These are phyloP conservation scores for Phaffomyces thermotolerans DNA, from an alignment of 805 yeast species.

Conservation along the genomic window DNA sequence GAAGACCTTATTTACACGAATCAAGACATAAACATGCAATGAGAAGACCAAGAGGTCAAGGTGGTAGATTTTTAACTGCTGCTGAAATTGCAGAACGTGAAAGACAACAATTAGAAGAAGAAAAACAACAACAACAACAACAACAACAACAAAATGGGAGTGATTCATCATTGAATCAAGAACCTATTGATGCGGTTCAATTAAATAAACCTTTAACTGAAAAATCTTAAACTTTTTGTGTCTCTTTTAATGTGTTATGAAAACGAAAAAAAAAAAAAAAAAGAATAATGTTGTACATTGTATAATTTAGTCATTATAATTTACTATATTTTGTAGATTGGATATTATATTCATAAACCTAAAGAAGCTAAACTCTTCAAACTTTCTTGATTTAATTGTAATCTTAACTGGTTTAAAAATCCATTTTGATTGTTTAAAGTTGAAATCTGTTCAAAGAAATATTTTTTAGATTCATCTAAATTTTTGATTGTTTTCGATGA, in stretches of 20 bases:
- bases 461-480: constrained; percentile 14
- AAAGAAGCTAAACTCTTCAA: constrained; percentile 10
- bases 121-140: not conserved
- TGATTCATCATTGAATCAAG: not conserved
- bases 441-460: constrained; percentile 15
- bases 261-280: too few relatives aligned
- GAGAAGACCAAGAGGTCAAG: constrained; percentile 99
- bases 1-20: constrained; percentile 93
- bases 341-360: constrained; percentile 10
- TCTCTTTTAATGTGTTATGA: constrained; percentile 1
- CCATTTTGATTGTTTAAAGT: constrained; percentile 16
- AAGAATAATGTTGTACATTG: too few relatives aligned
- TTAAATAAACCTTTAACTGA: not conserved
- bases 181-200: too few relatives aligned
- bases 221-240: not conserved
- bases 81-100: constrained; percentile 67
- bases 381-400: constrained; percentile 14
- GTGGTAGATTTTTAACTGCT: constrained; percentile 94
- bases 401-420: constrained; percentile 15
- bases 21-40: constrained; percentile 98
- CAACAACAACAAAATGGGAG: not conserved
- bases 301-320: too few relatives aligned
- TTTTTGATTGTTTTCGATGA: constrained; percentile 7
- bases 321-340: not conserved
- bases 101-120: constrained; percentile 24